Evolutionary conservation across 306 rosid genomes (phyloP).

Genomic region (Pyrus betulifolia): DNA sequence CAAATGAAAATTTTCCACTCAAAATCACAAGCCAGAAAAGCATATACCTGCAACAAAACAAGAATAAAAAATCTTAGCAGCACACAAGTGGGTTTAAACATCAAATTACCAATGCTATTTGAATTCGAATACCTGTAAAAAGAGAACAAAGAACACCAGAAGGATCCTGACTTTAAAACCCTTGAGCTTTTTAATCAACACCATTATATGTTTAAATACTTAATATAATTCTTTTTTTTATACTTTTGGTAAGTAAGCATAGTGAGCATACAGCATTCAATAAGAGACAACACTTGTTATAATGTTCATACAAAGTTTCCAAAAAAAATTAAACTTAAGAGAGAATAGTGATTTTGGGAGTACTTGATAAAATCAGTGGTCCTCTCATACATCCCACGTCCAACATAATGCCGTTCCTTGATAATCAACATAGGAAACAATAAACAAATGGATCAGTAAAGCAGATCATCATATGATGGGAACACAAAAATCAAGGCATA

Average conservation of each 20-base stretch:
- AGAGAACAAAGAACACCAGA: neutral
- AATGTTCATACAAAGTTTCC: neutral
- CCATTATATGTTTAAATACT: neutral
- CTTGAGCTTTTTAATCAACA: neutral
- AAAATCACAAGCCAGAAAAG: slow-evolving; percentile 76
- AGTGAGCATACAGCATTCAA: neutral
- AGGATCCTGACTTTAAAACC: neutral
- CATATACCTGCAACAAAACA: slow-evolving; percentile 57
- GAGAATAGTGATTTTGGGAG: slow-evolving; percentile 2
- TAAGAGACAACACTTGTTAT: neutral
- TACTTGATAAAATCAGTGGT: slow-evolving; percentile 87
- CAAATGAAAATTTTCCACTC: slow-evolving; percentile 75
- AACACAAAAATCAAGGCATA: slow-evolving; percentile 1
- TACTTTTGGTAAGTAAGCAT: neutral
- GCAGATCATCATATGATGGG: slow-evolving; percentile 11
- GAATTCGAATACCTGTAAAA: neutral
- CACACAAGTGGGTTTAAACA: neutral
- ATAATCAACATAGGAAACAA: slow-evolving; percentile 10
- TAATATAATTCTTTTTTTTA: neutral
- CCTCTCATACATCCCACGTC: slow-evolving; percentile 94
- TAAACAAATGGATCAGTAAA: slow-evolving; percentile 13
- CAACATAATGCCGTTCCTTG: slow-evolving; percentile 90
- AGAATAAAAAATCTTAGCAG: neutral
- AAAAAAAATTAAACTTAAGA: neutral
- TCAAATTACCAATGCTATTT: neutral